Evolutionary conservation across 257 asterid species (phyloP).

Genomic region (Dorcoceras hygrometricum): DNA sequence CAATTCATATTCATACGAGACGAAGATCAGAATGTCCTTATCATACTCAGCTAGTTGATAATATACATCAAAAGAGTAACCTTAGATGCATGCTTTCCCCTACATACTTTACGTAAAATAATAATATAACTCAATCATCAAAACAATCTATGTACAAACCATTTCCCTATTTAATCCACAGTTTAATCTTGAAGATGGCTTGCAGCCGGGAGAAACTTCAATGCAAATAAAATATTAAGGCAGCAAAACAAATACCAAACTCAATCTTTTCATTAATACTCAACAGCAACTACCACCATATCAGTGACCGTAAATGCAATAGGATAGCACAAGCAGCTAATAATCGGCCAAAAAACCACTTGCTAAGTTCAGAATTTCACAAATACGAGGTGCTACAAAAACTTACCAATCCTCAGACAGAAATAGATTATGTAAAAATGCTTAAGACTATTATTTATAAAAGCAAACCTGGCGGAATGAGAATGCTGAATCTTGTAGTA

Average conservation of each 20-base stretch:
- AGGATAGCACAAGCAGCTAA: no score
- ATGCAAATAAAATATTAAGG: conserved; percentile 2
- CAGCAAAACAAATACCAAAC: not conserved
- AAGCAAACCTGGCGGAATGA: conserved; percentile 65
- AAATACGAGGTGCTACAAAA: not conserved
- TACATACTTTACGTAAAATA: not conserved
- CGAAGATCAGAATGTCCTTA: not conserved
- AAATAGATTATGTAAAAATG: not conserved
- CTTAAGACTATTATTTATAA: not conserved
- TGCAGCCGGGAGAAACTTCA: conserved; percentile 2
- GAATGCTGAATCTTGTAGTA: conserved; percentile 79
- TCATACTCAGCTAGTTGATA: not conserved
- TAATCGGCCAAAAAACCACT: no score
- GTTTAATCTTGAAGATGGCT: conserved; percentile 15
- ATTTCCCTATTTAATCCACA: not conserved
- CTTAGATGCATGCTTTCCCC: not conserved
- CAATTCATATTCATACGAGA: not conserved
- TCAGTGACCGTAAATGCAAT: not conserved
- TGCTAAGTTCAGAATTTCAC: not conserved
- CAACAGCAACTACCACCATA: not conserved
- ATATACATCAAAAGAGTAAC: no score
- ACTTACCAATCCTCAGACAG: not conserved
- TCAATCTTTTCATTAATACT: not conserved
- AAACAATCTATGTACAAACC: not conserved
- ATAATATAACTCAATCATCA: not conserved